Conservation (phyloP, 192 early-diverging fungal species). For the Backusella psychrophila region DNA sequence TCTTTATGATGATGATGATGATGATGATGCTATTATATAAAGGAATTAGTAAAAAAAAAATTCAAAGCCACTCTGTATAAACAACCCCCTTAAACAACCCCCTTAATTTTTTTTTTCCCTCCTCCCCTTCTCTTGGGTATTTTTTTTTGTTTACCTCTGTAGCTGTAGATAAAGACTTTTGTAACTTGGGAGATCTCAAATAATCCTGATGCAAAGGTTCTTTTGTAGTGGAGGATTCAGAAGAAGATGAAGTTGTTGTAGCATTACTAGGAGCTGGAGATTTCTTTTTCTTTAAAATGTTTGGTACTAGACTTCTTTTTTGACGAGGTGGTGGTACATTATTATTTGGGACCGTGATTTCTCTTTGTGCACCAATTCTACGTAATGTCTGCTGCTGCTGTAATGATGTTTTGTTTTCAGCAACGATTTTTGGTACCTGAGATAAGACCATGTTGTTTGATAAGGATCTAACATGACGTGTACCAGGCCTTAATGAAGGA, state of each 20-base stretch:
- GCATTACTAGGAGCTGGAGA: background rate
- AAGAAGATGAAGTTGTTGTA: background rate
- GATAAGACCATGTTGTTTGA: background rate
- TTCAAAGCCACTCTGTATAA: background rate
- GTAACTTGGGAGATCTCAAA: background rate
- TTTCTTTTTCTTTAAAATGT: background rate
- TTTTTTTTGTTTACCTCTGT: background rate
- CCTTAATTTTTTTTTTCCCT: background rate
- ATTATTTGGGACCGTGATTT: background rate
- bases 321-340: background rate
- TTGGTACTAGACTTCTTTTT: background rate
- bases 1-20: background rate
- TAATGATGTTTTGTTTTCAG: background rate
- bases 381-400: background rate
- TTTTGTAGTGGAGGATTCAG: background rate
- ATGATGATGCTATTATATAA: background rate
- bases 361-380: conserved; percentile 1
- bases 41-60: background rate
- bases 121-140: background rate
- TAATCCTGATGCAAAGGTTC: background rate
- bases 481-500: background rate
- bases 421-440: background rate
- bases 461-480: background rate
- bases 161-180: background rate
- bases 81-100: background rate